Evolutionary conservation across 805 yeast species (phyloP), one percentile per base, ranked within the genome.

Genomic region (Saturnispora sekii): DNA sequence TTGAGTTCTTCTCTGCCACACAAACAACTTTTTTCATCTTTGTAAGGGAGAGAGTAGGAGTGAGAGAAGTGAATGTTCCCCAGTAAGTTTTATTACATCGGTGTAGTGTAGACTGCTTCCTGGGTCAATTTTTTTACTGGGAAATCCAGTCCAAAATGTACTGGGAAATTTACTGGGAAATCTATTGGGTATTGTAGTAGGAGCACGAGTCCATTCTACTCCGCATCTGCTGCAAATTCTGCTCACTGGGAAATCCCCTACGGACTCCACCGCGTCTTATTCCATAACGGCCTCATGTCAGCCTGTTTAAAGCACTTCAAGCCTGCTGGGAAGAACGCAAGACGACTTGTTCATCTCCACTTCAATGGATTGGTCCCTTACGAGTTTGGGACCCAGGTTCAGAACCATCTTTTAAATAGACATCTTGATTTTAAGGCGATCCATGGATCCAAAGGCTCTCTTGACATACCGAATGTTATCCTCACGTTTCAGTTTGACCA

Each of bases 1-100:
- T 93, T 1, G 96, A 85, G 46, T 94, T 94, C 64, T 93, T 93
- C 66, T 93, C 99, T 2, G 99, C 98, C 46, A 93, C 96, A 65
- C 97, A 90, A 40, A 93, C 74, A 4, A 93, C 76, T 52, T 68
- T 79, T 93, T 85, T 83, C 36, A 32, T 33, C 26, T 21, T 21
- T 21, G 26, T 21, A 21, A 8, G 42, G 32, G 26, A 16, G 15
- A 16, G 17, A 35, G 28, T 8, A 6, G 18, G 11, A 15, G 14
- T 21, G 7, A 21, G 26, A 21, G 26, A 21, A 21, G 8, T 21
- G 8, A 21, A 21, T 5, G 26, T 21, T 21, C 6, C 26, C 26
- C 26, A 21, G 26, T 21, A 21, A 21, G 5, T 21, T 21, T 21
- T 21, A 21, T 21, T 8, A 21, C 7, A 21, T 21, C 8, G 8